phyloP scores from a whole-genome alignment of 306 rosid species.

The Castanea sativa region DNA sequence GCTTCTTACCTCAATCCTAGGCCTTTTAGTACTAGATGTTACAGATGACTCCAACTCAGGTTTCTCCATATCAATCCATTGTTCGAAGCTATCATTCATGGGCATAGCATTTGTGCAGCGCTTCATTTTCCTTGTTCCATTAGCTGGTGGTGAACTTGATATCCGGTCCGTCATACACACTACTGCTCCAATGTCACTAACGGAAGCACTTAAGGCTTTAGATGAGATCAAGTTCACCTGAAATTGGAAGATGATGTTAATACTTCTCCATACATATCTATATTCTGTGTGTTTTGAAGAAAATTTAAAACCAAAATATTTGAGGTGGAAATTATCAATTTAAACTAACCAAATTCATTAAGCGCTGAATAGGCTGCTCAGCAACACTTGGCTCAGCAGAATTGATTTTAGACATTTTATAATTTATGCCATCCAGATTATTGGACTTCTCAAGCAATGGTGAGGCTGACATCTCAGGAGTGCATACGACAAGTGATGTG shows the following conservation, averaged over 20 bases:
- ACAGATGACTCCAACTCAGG: background rate
- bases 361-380: constrained; percentile 11
- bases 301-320: background rate
- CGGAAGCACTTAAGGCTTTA: constrained; percentile 16
- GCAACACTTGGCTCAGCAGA: constrained; percentile 23
- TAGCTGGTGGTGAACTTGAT: background rate
- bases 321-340: background rate
- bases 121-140: constrained; percentile 13
- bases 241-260: constrained; percentile 5
- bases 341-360: constrained; percentile 32
- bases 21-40: constrained; percentile 4
- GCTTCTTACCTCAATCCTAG: constrained; percentile 22
- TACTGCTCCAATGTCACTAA: constrained; percentile 8
- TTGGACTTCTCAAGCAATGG: constrained; percentile 1
- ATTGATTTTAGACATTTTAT: background rate
- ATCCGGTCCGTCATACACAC: constrained; percentile 17
- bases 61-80: constrained; percentile 7
- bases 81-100: background rate
- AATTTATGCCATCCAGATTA: background rate
- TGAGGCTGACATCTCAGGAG: constrained; percentile 18
- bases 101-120: background rate
- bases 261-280: background rate
- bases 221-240: constrained; percentile 28
- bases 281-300: background rate
- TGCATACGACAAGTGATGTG: constrained; percentile 6